Conservation (phyloP, 73 alveolate genomes). For the Paramecium biaurelia region DNA sequence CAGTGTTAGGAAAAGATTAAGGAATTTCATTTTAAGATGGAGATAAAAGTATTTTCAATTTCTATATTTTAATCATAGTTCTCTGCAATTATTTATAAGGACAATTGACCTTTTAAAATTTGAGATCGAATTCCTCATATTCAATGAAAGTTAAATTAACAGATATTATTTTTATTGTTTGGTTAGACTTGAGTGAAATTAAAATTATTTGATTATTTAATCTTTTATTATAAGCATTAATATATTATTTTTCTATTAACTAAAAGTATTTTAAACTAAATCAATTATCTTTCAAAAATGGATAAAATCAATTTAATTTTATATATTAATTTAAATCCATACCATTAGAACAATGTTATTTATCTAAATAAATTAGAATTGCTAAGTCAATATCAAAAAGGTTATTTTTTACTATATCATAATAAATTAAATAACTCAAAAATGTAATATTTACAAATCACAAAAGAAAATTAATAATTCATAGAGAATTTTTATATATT, state of each 20-base stretch:
- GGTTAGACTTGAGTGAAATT: constrained; percentile 52
- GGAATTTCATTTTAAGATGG: constrained; percentile 27
- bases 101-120: background rate
- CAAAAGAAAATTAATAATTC: no score
- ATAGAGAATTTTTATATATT: background rate
- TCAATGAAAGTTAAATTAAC: background rate
- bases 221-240: background rate
- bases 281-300: no score
- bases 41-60: background rate
- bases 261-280: background rate
- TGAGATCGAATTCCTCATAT: background rate
- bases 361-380: no score
- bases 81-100: background rate
- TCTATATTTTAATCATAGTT: background rate
- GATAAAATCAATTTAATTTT: no score
- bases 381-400: background rate
- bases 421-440: background rate
- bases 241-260: no score
- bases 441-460: background rate
- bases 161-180: background rate
- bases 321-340: no score
- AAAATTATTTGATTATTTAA: constrained; percentile 2
- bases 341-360: no score
- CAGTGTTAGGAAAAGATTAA: constrained; percentile 1
- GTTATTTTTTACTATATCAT: background rate